phyloP scores from a whole-genome alignment of 805 yeast species.

The Suhomyces sp. region DNA sequence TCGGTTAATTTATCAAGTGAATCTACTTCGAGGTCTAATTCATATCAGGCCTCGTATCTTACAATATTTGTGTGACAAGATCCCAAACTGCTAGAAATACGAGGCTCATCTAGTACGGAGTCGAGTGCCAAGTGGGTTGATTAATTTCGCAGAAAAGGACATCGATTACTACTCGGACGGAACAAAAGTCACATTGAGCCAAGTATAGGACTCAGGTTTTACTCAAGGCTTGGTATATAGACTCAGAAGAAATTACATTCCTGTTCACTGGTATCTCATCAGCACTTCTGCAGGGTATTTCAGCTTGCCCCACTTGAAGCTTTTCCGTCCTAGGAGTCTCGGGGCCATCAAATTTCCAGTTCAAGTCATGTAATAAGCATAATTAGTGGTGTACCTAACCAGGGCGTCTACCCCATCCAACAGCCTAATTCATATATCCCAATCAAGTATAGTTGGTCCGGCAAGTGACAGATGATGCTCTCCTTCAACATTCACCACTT shows the following conservation, averaged over 20 bases:
- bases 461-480: not conserved
- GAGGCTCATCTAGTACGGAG: not conserved
- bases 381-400: not conserved
- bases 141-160: not conserved
- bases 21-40: not conserved
- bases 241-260: not conserved
- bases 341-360: not conserved
- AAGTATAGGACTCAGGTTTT: not conserved
- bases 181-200: not conserved
- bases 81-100: not conserved
- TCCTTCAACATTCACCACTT: not conserved
- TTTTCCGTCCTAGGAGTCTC: not conserved
- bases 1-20: not conserved
- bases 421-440: not conserved
- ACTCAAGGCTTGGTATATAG: not conserved
- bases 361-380: not conserved
- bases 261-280: not conserved
- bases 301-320: not conserved
- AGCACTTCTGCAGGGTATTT: not conserved
- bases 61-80: not conserved
- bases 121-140: not conserved
- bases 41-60: not conserved
- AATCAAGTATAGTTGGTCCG: not conserved
- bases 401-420: not conserved
- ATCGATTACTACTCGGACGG: not conserved